phyloP scores from a whole-genome alignment of 2,329 filamentous ascomycete species.

The Zelopaecilomyces penicillatus region DNA sequence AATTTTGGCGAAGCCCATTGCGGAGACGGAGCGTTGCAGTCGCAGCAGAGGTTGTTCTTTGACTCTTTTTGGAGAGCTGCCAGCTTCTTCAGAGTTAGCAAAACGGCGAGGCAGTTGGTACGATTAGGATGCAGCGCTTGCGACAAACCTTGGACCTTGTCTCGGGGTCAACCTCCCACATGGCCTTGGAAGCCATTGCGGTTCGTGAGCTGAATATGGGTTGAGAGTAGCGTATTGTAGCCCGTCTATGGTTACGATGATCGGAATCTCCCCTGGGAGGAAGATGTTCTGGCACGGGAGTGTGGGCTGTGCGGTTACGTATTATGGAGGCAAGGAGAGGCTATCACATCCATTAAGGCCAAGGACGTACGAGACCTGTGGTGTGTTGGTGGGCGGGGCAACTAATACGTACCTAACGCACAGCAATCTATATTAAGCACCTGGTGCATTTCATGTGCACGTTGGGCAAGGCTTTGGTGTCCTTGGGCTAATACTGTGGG shows the following conservation, averaged over 20 bases:
- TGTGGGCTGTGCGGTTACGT: too few relatives aligned
- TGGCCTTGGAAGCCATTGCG: slow-evolving; percentile 60
- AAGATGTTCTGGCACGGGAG: too few relatives aligned
- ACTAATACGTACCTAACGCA: too few relatives aligned
- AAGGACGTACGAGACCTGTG: too few relatives aligned
- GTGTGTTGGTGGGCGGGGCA: too few relatives aligned
- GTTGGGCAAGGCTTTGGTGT: too few relatives aligned
- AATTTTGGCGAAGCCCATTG: slow-evolving; percentile 99
- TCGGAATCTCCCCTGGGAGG: too few relatives aligned
- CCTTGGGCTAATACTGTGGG: too few relatives aligned
- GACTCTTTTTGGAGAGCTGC: slow-evolving; percentile 84
- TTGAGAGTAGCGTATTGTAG: slow-evolving; percentile 8
- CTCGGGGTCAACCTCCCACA: slow-evolving; percentile 99
- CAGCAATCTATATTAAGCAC: too few relatives aligned
- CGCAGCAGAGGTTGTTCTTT: slow-evolving; percentile 84
- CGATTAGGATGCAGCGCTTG: slow-evolving; percentile 4
- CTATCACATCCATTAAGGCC: too few relatives aligned
- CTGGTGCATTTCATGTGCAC: too few relatives aligned
- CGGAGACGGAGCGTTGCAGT: slow-evolving; percentile 89
- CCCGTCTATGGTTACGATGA: not conserved
- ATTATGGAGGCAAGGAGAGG: too few relatives aligned
- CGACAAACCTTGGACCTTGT: slow-evolving; percentile 77
- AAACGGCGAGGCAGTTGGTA: not conserved
- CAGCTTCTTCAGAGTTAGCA: slow-evolving; percentile 48
- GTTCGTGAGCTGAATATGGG: not conserved